These are phyloP conservation scores for Phytophthora pisi DNA, from an alignment of 352 stramenopile species.

Conservation along the genomic window DNA sequence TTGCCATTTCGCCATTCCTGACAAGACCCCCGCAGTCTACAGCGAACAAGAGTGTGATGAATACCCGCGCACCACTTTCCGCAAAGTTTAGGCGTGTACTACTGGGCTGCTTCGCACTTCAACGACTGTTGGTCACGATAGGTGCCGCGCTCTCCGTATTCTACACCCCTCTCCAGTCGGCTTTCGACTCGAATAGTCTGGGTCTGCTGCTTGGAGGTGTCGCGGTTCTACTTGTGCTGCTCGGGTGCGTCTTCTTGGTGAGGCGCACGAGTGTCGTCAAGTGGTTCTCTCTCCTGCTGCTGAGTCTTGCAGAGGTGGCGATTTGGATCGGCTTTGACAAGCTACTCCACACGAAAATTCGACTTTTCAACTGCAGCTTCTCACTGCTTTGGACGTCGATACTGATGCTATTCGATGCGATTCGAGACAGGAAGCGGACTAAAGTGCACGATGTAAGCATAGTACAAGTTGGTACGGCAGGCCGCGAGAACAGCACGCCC, in stretches of 20 bases:
- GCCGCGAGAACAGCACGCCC: background rate
- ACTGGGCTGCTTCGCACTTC: background rate
- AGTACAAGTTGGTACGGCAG: background rate
- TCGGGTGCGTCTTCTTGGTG: background rate
- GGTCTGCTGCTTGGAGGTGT: background rate
- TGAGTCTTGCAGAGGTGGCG: background rate
- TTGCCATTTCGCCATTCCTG: background rate
- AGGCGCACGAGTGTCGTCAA: background rate
- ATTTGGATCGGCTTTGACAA: conserved; percentile 3
- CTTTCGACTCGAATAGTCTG: background rate
- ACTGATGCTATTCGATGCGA: background rate
- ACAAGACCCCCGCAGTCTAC: background rate
- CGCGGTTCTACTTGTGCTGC: background rate
- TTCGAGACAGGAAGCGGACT: background rate
- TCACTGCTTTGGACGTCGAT: background rate
- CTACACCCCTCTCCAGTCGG: background rate
- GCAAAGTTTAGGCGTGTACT: background rate
- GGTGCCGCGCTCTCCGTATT: background rate
- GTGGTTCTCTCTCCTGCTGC: background rate
- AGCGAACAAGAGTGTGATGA: background rate
- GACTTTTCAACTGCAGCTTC: conserved; percentile 4
- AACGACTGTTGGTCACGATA: background rate
- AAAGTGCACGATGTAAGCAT: background rate
- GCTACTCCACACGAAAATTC: background rate
- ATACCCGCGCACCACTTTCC: background rate